Evolutionary conservation across 1,284 basidiomycete species (phyloP).

Genomic region (Fistulina hepatica): DNA sequence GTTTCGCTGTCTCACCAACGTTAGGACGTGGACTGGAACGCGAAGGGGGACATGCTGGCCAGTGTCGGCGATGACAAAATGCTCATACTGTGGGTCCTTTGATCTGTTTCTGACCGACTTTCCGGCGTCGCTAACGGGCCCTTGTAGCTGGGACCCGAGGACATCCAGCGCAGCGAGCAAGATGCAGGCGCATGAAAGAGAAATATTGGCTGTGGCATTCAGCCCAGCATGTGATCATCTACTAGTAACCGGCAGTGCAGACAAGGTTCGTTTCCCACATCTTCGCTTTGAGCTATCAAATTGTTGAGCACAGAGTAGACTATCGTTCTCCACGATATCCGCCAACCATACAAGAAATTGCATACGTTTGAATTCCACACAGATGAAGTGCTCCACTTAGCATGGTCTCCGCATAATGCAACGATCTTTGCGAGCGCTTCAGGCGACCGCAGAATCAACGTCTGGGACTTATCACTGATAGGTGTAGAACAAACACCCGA

Average conservation of each 20-base stretch:
- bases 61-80: constrained; percentile 97
- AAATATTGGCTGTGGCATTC: constrained; percentile 88
- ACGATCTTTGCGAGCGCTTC: constrained; percentile 90
- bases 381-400: constrained; percentile 88
- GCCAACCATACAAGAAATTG: constrained; percentile 69
- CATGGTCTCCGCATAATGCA: constrained; percentile 91
- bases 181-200: constrained; percentile 80
- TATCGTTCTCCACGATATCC: constrained; percentile 81
- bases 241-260: constrained; percentile 88
- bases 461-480: constrained; percentile 93
- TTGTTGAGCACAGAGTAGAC: constrained; percentile 47
- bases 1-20: constrained; percentile 3
- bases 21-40: constrained; percentile 99
- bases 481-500: constrained; percentile 96
- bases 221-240: constrained; percentile 78
- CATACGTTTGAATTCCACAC: constrained; percentile 92
- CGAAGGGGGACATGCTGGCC: constrained; percentile 78
- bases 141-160: constrained; percentile 86
- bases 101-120: constrained; percentile 4
- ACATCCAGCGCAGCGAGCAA: constrained; percentile 56
- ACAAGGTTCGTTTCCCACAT: constrained; percentile 52
- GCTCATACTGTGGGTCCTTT: constrained; percentile 67
- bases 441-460: constrained; percentile 85
- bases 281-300: constrained; percentile 1
- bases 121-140: constrained; percentile 9